Conservation (phyloP, 805 yeast genomes). For the Metschnikowia koreensis region DNA sequence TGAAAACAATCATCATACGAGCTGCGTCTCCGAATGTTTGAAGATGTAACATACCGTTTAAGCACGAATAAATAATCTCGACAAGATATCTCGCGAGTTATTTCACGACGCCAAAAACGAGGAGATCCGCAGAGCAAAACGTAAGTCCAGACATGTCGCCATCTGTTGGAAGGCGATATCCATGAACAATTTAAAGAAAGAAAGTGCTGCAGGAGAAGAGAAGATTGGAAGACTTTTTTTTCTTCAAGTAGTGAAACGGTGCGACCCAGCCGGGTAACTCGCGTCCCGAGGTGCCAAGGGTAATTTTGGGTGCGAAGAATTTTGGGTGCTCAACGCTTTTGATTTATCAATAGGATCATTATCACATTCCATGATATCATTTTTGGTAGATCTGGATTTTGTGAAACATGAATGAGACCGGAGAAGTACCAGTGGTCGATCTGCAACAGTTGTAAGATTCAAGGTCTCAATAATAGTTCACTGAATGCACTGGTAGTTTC, state of each 20-base stretch:
- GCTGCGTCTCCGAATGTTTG: slow-evolving; percentile 6
- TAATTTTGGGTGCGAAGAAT: not conserved
- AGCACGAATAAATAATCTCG: not conserved
- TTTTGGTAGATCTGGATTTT: too few species aligned
- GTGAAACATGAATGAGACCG: too few species aligned
- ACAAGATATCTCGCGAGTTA: not conserved
- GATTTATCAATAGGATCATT: not conserved
- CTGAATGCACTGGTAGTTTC: too few species aligned
- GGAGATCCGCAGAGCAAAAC: not conserved
- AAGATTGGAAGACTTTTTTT: not conserved
- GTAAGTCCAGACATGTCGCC: not conserved
- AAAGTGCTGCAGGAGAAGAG: not conserved
- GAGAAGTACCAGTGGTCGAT: too few species aligned
- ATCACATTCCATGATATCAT: too few species aligned
- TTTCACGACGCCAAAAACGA: not conserved
- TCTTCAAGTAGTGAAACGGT: not conserved
- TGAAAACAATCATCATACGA: slow-evolving; percentile 22
- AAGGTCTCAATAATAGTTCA: too few species aligned
- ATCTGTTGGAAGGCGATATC: not conserved
- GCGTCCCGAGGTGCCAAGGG: not conserved
- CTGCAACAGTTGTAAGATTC: too few species aligned
- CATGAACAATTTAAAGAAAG: not conserved
- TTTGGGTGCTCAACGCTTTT: not conserved
- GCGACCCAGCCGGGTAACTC: slow-evolving; percentile 8
- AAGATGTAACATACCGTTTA: slow-evolving; percentile 6